Conservation (phyloP, 345 rosid species). For the Moricandia arvensis region DNA sequence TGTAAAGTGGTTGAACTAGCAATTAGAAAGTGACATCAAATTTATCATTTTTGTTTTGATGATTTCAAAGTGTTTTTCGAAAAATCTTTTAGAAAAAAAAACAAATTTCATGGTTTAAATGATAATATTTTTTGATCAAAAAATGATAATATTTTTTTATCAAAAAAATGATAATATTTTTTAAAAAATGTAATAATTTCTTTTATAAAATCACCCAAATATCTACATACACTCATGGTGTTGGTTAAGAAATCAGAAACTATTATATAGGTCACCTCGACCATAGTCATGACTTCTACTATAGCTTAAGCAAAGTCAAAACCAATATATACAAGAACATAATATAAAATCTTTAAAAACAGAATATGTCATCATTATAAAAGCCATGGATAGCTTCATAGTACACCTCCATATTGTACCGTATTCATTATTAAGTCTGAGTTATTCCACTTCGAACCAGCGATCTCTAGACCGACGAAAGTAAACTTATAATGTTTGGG, state of each 20-base stretch:
- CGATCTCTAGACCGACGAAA: constrained; percentile 18
- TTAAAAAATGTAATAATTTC: not conserved
- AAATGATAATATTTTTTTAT: not conserved
- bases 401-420: not conserved
- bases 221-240: not conserved
- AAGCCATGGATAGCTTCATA: constrained; percentile 20
- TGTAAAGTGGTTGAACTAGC: not conserved
- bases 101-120: not conserved
- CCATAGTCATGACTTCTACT: not conserved
- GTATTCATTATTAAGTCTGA: constrained; percentile 7
- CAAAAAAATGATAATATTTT: not conserved
- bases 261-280: not conserved
- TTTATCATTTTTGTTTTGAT: not conserved
- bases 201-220: not conserved
- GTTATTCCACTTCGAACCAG: constrained; percentile 21
- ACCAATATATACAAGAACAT: not conserved
- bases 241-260: not conserved
- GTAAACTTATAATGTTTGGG: constrained; percentile 12
- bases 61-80: no score
- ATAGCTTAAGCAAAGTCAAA: not conserved
- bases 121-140: no score
- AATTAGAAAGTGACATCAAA: not conserved
- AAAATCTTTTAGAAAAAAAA: no score
- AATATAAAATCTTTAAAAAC: not conserved
- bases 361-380: constrained; percentile 19